phyloP scores from a whole-genome alignment of 306 rosid species.

The Senna tora region DNA sequence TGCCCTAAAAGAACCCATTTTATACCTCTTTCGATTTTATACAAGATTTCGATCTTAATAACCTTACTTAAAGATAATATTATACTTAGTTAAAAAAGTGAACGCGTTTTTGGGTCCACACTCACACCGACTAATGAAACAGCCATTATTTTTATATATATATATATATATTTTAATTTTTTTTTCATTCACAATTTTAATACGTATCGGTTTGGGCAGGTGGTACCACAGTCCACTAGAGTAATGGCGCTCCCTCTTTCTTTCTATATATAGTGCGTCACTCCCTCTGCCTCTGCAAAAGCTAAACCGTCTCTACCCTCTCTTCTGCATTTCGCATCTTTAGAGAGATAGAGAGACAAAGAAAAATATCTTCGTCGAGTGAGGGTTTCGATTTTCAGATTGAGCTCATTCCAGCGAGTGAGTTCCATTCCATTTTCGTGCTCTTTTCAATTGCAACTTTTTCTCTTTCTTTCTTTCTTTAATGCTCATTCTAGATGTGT shows the following conservation, averaged over 20 bases:
- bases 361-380: background rate
- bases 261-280: background rate
- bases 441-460: background rate
- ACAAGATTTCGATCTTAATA: too few relatives aligned
- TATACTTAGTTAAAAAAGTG: too few relatives aligned
- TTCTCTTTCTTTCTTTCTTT: background rate
- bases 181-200: background rate
- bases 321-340: background rate
- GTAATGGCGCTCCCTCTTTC: background rate
- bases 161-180: too few relatives aligned
- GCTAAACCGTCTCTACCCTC: background rate
- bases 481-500: background rate
- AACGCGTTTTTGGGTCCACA: too few relatives aligned
- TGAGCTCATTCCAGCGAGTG: constrained; percentile 3
- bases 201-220: background rate
- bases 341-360: background rate
- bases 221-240: background rate
- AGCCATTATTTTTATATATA: background rate
- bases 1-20: too few relatives aligned
- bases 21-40: too few relatives aligned
- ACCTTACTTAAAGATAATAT: too few relatives aligned
- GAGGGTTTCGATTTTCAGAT: background rate
- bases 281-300: background rate
- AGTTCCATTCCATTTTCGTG: constrained; percentile 5
- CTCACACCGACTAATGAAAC: background rate